Conservation (phyloP, 257 asterid species). For the Buddleja alternifolia region DNA sequence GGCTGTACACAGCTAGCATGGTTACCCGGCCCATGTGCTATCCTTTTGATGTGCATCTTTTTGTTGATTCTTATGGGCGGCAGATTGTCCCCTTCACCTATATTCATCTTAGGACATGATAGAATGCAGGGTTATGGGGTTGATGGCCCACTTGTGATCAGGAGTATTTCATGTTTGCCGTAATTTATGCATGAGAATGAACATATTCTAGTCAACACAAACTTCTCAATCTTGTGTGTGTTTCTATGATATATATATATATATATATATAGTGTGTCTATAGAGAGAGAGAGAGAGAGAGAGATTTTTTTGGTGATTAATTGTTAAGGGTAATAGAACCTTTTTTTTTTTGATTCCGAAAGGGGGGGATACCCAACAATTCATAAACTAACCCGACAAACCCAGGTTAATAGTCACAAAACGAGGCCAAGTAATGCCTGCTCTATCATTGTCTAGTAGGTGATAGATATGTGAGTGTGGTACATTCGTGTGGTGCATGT, state of each 20-base stretch:
- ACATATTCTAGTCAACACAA: constrained; percentile 4
- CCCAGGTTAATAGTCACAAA: no score
- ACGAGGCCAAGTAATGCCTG: no score
- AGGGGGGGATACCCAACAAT: no score
- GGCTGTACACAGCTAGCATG: constrained; percentile 42
- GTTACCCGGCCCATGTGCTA: constrained; percentile 46
- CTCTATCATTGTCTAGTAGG: no score
- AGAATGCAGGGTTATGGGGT: background rate
- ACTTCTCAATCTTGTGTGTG: background rate
- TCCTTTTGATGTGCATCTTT: constrained; percentile 31
- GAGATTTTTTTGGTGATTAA: no score
- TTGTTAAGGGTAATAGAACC: no score
- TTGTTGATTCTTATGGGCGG: constrained; percentile 28
- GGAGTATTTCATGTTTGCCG: constrained; percentile 28
- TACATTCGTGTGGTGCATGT: no score
- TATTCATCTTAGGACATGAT: constrained; percentile 16
- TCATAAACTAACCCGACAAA: no score
- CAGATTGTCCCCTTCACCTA: constrained; percentile 34
- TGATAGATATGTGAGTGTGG: no score
- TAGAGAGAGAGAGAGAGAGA: background rate
- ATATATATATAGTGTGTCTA: no score
- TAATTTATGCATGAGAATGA: constrained; percentile 31
- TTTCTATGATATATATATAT: no score
- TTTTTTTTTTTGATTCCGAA: no score
- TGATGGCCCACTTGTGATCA: constrained; percentile 22